Conservation (phyloP, 805 yeast species). For the Tetrapisispora pingtungensis region DNA sequence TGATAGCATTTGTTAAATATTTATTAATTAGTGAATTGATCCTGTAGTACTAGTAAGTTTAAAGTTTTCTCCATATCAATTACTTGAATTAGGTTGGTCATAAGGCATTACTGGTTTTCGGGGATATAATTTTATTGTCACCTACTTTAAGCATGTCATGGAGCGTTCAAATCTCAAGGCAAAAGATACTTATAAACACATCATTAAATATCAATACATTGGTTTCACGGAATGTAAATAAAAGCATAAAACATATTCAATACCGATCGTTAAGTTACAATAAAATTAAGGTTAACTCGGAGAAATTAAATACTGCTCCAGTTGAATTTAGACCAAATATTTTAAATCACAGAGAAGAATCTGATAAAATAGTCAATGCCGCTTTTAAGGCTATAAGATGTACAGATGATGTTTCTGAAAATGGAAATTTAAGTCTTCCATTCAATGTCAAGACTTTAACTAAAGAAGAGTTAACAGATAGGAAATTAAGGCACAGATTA, state of each 20-base stretch:
- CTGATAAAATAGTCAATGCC: constrained; percentile 7
- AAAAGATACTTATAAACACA: background rate
- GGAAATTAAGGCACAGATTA: constrained; percentile 6
- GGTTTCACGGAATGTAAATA: background rate
- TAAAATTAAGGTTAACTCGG: background rate
- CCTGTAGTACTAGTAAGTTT: too few relatives aligned
- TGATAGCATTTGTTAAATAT: too few relatives aligned
- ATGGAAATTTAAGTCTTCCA: constrained; percentile 29
- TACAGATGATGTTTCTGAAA: constrained; percentile 22
- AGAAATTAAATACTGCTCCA: constrained; percentile 27
- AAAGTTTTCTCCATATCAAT: too few relatives aligned
- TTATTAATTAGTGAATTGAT: too few relatives aligned
- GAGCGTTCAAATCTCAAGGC: background rate
- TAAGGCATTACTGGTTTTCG: too few relatives aligned
- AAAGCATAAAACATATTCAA: background rate
- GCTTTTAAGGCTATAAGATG: constrained; percentile 29
- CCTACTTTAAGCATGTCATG: background rate
- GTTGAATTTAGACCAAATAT: constrained; percentile 32
- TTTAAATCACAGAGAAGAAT: constrained; percentile 5
- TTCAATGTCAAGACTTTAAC: constrained; percentile 44
- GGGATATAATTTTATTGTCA: too few relatives aligned
- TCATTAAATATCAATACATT: background rate
- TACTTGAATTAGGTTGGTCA: too few relatives aligned
- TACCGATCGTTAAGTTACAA: background rate
- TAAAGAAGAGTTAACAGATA: constrained; percentile 7